Conservation (phyloP, 164 flowering plant genomes). For the Aristolochia californica region DNA sequence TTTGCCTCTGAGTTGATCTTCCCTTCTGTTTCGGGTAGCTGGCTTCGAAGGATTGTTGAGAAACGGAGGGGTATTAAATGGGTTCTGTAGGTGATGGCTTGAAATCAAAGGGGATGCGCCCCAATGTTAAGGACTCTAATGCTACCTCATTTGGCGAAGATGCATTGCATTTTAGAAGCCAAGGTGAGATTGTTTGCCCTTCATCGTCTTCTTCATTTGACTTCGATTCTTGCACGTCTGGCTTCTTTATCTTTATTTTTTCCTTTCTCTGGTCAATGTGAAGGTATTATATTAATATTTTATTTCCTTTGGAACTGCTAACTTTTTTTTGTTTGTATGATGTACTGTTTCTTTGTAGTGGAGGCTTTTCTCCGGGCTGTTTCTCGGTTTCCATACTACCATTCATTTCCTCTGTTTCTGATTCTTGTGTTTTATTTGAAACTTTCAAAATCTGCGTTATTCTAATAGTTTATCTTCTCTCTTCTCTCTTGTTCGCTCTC, state of each 20-base stretch:
- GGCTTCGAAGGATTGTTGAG: conserved; percentile 3
- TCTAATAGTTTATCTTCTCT: neutral
- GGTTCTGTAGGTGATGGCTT: conserved; percentile 10
- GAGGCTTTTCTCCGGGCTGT: too few relatives aligned
- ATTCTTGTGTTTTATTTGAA: neutral
- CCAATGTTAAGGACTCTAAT: conserved; percentile 1
- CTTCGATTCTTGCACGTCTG: too few relatives aligned
- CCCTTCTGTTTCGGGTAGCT: neutral
- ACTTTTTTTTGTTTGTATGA: neutral
- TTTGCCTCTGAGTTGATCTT: neutral
- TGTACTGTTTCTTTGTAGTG: neutral
- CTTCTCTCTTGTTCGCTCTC: neutral
- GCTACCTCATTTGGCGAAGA: conserved; percentile 1
- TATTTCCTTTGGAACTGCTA: neutral
- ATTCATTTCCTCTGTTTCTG: neutral
- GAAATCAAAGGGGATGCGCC: conserved; percentile 11
- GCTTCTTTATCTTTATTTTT: neutral
- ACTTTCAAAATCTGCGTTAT: neutral
- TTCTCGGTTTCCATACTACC: neutral
- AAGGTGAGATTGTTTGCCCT: conserved; percentile 6
- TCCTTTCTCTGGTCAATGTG: neutral
- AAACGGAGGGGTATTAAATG: conserved; percentile 8
- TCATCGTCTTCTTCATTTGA: neutral
- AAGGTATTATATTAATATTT: neutral
- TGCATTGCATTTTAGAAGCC: conserved; percentile 1